A percentile compares a stretch with the other conserved stretches of the same genome.
Conservation (phyloP, 441 rosid genomes). For the Daphne laureola region DNA sequence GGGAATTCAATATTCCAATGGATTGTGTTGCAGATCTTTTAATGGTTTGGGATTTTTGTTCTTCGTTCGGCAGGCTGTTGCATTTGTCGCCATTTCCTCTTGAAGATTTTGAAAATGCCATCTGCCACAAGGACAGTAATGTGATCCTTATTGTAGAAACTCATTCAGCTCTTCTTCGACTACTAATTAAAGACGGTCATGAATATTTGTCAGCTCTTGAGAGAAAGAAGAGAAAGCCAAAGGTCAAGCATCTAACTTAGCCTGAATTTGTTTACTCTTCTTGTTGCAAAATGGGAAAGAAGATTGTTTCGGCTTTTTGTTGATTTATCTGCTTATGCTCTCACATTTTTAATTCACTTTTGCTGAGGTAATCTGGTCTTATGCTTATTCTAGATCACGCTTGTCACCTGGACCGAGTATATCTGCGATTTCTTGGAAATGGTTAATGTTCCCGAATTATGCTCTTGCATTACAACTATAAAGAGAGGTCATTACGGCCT, state of each 20-base stretch:
- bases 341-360: constrained; percentile 11
- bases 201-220: constrained; percentile 33
- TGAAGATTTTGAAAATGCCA: constrained; percentile 88
- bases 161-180: constrained; percentile 73
- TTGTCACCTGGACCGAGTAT: constrained; percentile 80
- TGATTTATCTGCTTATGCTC: constrained; percentile 4
- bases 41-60: constrained; percentile 96
- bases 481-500: constrained; percentile 92
- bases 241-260: constrained; percentile 34
- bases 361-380: constrained; percentile 15
- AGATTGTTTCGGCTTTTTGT: neutral
- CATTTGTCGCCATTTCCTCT: constrained; percentile 73
- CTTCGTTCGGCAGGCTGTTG: constrained; percentile 67
- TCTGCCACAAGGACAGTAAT: constrained; percentile 78
- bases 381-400: constrained; percentile 57
- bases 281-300: neutral
- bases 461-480: constrained; percentile 42
- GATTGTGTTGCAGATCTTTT: constrained; percentile 82
- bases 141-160: constrained; percentile 68
- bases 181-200: constrained; percentile 49
- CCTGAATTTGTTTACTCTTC: neutral
- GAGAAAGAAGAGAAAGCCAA: constrained; percentile 55
- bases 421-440: constrained; percentile 82
- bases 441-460: constrained; percentile 40
- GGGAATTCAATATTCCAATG: constrained; percentile 70